A percentile compares a stretch with the other conserved stretches of the same genome.
phyloP scores from a whole-genome alignment of 129 eudicot genomes.

The Arctium minus region DNA sequence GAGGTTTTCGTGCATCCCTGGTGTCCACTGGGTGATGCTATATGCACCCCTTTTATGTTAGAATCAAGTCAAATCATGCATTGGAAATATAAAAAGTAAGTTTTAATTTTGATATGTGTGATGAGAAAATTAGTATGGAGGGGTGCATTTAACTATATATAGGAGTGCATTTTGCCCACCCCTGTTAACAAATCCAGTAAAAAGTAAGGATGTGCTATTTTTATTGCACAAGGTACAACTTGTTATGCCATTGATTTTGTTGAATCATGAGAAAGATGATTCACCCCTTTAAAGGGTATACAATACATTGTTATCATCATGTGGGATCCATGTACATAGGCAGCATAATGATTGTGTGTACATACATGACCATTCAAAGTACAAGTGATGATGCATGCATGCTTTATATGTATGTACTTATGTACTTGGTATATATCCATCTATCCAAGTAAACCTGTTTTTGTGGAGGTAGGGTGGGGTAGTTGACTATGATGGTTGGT shows the following conservation, averaged over 20 bases:
- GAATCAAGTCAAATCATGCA: too few species aligned
- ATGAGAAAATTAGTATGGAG: too few species aligned
- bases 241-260: background rate
- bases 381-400: constrained; percentile 31
- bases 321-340: constrained; percentile 18
- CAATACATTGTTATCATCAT: constrained; percentile 28
- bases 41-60: too few species aligned
- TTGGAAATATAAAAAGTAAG: too few species aligned
- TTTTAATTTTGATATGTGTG: too few species aligned
- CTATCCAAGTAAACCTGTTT: constrained; percentile 15
- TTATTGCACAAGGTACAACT: background rate
- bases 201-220: background rate
- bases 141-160: too few species aligned
- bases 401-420: constrained; percentile 26
- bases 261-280: constrained; percentile 8
- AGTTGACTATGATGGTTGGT: constrained; percentile 34
- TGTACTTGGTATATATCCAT: constrained; percentile 29
- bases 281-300: background rate
- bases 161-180: too few species aligned
- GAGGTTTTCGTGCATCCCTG: background rate
- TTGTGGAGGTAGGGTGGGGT: constrained; percentile 30
- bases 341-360: constrained; percentile 30
- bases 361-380: constrained; percentile 31
- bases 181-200: background rate
- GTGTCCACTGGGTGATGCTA: background rate